Evolutionary conservation across 495 filamentous ascomycete species (phyloP).

Genomic region (Tuber indicum): DNA sequence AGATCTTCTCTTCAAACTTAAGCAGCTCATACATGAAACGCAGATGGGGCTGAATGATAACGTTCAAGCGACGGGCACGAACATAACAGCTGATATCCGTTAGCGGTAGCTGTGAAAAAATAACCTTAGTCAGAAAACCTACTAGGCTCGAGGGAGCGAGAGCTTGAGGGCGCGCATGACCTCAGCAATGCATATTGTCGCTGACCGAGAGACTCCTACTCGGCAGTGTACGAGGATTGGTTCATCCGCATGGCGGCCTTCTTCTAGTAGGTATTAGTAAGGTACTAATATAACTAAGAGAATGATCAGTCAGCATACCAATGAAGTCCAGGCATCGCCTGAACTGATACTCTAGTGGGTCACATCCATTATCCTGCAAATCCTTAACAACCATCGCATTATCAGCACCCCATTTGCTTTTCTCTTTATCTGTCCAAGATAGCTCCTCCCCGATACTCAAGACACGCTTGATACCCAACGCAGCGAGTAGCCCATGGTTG

Average conservation of each 20-base stretch:
- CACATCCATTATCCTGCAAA: slow-evolving; percentile 95
- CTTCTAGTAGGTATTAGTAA: slow-evolving; percentile 49
- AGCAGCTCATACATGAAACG: slow-evolving; percentile 65
- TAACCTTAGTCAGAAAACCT: slow-evolving; percentile 39
- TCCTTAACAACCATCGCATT: slow-evolving; percentile 71
- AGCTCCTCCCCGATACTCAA: slow-evolving; percentile 90
- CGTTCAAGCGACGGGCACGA: slow-evolving; percentile 72
- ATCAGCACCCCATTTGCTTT: slow-evolving; percentile 61
- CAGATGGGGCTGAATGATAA: slow-evolving; percentile 59
- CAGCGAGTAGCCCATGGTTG: slow-evolving; percentile 72
- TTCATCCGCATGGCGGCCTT: slow-evolving; percentile 63
- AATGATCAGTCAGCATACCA: slow-evolving; percentile 54
- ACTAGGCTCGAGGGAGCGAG: slow-evolving; percentile 88
- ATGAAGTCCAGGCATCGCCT: slow-evolving; percentile 84
- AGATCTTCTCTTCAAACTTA: slow-evolving; percentile 81
- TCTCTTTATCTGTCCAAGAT: slow-evolving; percentile 64
- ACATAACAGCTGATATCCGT: slow-evolving; percentile 66
- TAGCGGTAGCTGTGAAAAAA: slow-evolving; percentile 7
- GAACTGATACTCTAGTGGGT: slow-evolving; percentile 82
- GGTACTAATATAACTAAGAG: not conserved
- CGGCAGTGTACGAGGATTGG: slow-evolving; percentile 96
- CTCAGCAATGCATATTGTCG: slow-evolving; percentile 97
- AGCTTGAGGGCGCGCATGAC: slow-evolving; percentile 76
- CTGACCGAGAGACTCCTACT: slow-evolving; percentile 88
- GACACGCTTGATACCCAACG: slow-evolving; percentile 77